Base-by-base conservation (phyloP, 345 rosid genomes). In the Eucalyptus microcorys region DNA sequence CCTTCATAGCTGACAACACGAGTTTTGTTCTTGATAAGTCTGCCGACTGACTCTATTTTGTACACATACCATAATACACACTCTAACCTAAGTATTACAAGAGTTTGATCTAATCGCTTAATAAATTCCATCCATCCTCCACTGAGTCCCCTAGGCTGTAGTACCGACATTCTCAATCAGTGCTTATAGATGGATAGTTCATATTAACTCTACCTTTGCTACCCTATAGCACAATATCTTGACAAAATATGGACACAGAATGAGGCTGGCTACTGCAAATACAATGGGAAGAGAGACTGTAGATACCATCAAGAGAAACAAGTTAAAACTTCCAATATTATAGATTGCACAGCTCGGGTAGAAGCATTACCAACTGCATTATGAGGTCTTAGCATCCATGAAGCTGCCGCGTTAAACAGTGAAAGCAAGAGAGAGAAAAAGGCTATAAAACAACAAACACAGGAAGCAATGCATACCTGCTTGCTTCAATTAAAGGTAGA, bases 401-500 rank as follows among this genome's bases (percentile, higher is more conserved):
- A 40, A 76, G 45, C 83, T 76, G 83, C 13, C 8, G 15, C 1
- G 2, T 87, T 52, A 66, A 68, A 61, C 80, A 2, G 84, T 40
- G 47, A 40, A 11, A 76, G 47, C 47, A 22, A 61, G 68, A 76
- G 83, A 21, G 30, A 76, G 83, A 2, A 24, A 76, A 40, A 76
- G 47, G 10, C 84, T 40, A 76, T 76, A 76, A 76, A 42, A 40
- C 43, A 22, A 76, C 13, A 9, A 76, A 43, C 22, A 49, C 53
- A 53, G 27, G 49, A 15, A 89, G 34, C 64, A 80, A 57, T 24
- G 32, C 59, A 80, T 61, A 93, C 95, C 94, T 92, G 93, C 94
- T 93, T 57, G 94, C 94, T 85, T 93, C 94, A 14, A 92, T 92
- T 87, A 93, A 90, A 49, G 95, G 93, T 79, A 93, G 90, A 66